Conservation (phyloP, 2,329 filamentous ascomycete species). For the Claviceps quebecensis region DNA sequence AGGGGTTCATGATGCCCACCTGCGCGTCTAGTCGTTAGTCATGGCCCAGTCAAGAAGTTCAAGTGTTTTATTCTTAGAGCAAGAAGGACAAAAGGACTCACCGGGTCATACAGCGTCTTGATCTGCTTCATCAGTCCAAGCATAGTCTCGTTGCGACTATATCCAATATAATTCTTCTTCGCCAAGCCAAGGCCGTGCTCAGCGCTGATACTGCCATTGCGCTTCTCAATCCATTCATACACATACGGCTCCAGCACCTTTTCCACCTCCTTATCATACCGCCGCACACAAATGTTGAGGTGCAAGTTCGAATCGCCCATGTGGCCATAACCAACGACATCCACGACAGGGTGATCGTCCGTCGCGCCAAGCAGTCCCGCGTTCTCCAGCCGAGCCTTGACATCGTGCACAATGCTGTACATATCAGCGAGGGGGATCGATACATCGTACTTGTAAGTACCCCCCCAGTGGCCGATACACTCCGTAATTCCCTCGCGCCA, state of each 20-base stretch:
- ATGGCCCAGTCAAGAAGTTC: conserved; percentile 3
- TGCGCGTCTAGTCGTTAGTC: conserved; percentile 32
- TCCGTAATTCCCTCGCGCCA: conserved; percentile 93
- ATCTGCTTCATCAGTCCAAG: conserved; percentile 87
- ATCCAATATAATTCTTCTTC: conserved; percentile 91
- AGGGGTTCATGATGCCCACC: conserved; percentile 98
- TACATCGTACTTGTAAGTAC: conserved; percentile 96
- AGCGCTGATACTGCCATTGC: conserved; percentile 86
- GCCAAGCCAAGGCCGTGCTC: conserved; percentile 89
- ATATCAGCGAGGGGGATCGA: conserved; percentile 83
- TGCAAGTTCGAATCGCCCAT: conserved; percentile 97
- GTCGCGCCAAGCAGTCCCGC: conserved; percentile 67
- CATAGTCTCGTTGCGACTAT: conserved; percentile 80
- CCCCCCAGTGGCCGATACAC: conserved; percentile 75
- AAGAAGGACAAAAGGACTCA: conserved; percentile 32
- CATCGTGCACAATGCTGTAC: conserved; percentile 81
- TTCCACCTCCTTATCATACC: conserved; percentile 81
- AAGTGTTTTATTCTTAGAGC: no score
- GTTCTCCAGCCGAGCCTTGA: conserved; percentile 53
- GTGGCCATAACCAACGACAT: conserved; percentile 92
- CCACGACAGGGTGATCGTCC: conserved; percentile 64
- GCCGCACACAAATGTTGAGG: conserved; percentile 70
- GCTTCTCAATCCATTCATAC: conserved; percentile 88
- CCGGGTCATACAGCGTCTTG: conserved; percentile 87
- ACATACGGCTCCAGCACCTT: conserved; percentile 83